Evolutionary conservation across 305 asterid species (phyloP).

Genomic region (Fraxinus nigra): DNA sequence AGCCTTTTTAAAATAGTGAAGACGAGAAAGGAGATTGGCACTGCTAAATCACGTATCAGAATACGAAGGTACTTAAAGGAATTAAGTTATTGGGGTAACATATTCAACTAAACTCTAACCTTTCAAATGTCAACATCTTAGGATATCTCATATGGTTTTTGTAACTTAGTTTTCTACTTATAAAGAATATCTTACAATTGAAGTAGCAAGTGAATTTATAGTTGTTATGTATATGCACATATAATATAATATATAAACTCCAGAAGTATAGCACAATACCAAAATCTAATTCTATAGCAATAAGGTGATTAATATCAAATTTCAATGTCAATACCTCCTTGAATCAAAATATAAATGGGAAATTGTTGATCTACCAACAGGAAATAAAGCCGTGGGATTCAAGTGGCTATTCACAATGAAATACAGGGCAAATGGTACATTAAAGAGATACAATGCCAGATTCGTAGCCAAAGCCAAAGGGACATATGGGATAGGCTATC

Average conservation of each 20-base stretch:
- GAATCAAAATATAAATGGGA: background rate
- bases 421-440: background rate
- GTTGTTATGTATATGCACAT: background rate
- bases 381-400: background rate
- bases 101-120: background rate
- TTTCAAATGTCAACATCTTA: background rate
- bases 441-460: background rate
- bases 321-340: background rate
- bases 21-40: background rate
- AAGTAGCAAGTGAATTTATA: background rate
- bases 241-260: background rate
- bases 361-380: background rate
- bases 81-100: background rate
- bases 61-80: background rate
- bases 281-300: background rate
- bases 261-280: background rate
- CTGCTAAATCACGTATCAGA: background rate
- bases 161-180: background rate
- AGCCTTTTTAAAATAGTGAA: background rate
- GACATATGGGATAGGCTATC: background rate
- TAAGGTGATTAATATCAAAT: background rate
- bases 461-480: background rate
- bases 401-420: background rate
- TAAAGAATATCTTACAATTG: background rate
- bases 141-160: background rate